Conservation (phyloP, 495 filamentous ascomycete genomes). For the Neurospora sp. region DNA sequence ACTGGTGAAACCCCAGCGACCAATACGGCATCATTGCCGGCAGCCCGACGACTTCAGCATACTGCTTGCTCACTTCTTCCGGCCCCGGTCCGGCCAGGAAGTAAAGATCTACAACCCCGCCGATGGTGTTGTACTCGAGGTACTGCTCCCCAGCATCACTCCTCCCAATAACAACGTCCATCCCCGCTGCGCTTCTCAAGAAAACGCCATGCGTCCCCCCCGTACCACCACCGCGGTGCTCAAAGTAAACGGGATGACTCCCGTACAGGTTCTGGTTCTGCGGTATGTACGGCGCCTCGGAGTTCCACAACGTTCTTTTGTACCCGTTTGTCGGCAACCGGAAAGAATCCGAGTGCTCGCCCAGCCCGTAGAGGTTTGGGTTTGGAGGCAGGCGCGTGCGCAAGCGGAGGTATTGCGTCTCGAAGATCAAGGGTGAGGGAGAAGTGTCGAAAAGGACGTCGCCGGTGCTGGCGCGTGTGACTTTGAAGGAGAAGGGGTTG, state of each 20-base stretch:
- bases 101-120: constrained; percentile 78
- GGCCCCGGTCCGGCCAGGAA: constrained; percentile 72
- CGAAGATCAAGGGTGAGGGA: constrained; percentile 60
- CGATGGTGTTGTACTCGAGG: constrained; percentile 75
- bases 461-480: constrained; percentile 46
- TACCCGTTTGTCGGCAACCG: constrained; percentile 60
- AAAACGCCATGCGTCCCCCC: constrained; percentile 69
- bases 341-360: constrained; percentile 69
- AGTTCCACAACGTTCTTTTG: constrained; percentile 71
- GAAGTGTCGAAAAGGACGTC: constrained; percentile 76
- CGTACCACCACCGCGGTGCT: constrained; percentile 50
- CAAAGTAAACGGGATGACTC: constrained; percentile 76
- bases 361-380: constrained; percentile 69
- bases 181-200: constrained; percentile 73
- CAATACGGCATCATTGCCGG: constrained; percentile 81
- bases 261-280: constrained; percentile 62
- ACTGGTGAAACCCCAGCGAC: constrained; percentile 79
- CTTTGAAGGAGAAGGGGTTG: constrained; percentile 68
- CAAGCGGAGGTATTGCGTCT: constrained; percentile 65
- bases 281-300: constrained; percentile 54
- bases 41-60: constrained; percentile 57
- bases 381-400: constrained; percentile 56
- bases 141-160: constrained; percentile 52
- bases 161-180: constrained; percentile 75
- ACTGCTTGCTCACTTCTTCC: constrained; percentile 61